Percentiles rank a stretch among this genome's conserved stretches.
These are phyloP conservation scores for Cornus kousa DNA, from an alignment of 148 eudicot species.

Conservation along the genomic window DNA sequence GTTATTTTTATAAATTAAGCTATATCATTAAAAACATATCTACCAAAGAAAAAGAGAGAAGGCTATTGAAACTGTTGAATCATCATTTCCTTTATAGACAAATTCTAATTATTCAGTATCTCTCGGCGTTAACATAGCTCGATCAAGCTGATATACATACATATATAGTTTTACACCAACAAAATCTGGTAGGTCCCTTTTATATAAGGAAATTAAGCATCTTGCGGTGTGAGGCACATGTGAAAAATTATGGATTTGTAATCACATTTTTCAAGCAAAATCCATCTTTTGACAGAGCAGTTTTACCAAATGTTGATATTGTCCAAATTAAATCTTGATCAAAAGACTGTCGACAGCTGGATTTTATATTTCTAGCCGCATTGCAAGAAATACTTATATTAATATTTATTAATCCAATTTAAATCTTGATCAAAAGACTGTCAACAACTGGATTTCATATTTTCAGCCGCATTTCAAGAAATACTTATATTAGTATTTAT, in stretches of 20 bases:
- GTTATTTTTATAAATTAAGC: no score
- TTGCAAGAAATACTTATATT: no score
- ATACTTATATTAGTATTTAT: no score
- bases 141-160: no score
- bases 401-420: background rate
- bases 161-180: background rate
- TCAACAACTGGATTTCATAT: background rate
- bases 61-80: no score
- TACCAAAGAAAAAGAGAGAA: no score
- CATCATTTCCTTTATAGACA: no score
- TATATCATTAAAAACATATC: no score
- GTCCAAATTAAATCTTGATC: background rate
- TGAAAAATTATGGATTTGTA: background rate
- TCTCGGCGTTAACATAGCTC: no score
- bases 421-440: background rate
- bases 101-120: no score
- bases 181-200: background rate
- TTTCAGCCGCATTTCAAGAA: no score
- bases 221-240: background rate
- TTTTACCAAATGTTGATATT: background rate
- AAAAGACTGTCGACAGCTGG: background rate
- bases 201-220: background rate
- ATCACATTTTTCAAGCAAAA: background rate
- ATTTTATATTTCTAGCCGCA: background rate
- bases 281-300: background rate